phyloP scores from a whole-genome alignment of 768 basidiomycete species.

The Auriculariales sp. region DNA sequence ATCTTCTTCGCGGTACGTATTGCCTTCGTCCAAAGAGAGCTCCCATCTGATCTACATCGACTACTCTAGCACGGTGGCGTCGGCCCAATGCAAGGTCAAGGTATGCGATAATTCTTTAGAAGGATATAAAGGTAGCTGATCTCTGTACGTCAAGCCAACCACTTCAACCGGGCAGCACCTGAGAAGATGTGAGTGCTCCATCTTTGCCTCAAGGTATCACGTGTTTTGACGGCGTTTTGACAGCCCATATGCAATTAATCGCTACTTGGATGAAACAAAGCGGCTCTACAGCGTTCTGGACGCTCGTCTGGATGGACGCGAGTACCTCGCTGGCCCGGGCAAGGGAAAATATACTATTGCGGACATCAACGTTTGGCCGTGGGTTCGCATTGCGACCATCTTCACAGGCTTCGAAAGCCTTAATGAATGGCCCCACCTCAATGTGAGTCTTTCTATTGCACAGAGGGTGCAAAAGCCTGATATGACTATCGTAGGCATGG shows the following conservation, averaged over 20 bases:
- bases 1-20: constrained; percentile 24
- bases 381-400: constrained; percentile 19
- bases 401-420: constrained; percentile 39
- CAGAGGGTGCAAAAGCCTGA: background rate
- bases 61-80: constrained; percentile 53
- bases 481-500: constrained; percentile 25
- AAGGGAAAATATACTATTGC: constrained; percentile 56
- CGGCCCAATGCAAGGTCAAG: constrained; percentile 82
- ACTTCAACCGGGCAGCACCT: constrained; percentile 51
- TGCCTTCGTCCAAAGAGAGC: background rate
- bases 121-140: background rate
- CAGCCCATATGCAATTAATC: constrained; percentile 22
- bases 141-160: constrained; percentile 32
- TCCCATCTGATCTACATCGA: background rate
- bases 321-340: constrained; percentile 68
- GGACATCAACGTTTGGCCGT: constrained; percentile 53
- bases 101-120: constrained; percentile 10
- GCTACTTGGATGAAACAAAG: constrained; percentile 69
- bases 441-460: constrained; percentile 20
- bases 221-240: background rate
- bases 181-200: constrained; percentile 32
- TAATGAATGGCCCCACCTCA: constrained; percentile 49
- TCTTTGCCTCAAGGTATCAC: background rate
- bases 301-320: constrained; percentile 54
- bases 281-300: constrained; percentile 77